Conservation (phyloP, 306 rosid species). For the Rubus idaeus region DNA sequence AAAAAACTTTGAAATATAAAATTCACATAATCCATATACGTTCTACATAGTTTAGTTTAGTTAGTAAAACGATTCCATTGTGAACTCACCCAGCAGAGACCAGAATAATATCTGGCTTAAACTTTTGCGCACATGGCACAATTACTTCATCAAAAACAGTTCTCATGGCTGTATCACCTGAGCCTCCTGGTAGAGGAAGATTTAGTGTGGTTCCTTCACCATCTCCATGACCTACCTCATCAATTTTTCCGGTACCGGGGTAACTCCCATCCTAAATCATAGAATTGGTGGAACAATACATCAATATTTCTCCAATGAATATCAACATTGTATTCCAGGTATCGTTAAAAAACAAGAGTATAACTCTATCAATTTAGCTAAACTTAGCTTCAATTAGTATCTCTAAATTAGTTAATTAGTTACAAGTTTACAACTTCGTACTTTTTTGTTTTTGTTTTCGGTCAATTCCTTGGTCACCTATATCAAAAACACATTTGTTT, state of each 20-base stretch:
- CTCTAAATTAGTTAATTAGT: neutral
- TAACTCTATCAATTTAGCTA: neutral
- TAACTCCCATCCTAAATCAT: constrained; percentile 80
- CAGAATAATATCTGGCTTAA: constrained; percentile 87
- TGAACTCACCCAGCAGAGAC: constrained; percentile 95
- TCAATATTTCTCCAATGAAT: neutral
- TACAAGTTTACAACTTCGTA: neutral
- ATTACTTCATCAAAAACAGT: constrained; percentile 79
- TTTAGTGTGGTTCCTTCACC: constrained; percentile 93
- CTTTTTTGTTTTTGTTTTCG: neutral
- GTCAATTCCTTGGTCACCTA: neutral
- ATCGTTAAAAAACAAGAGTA: neutral
- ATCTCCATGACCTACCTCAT: constrained; percentile 72
- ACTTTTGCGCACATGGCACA: constrained; percentile 84
- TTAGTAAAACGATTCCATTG: neutral
- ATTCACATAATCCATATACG: neutral
- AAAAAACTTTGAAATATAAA: too few relatives aligned
- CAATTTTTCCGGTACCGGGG: constrained; percentile 92
- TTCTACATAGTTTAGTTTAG: neutral
- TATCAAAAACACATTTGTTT: neutral
- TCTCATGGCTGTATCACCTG: constrained; percentile 80
- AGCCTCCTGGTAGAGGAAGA: constrained; percentile 94
- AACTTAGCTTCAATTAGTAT: neutral
- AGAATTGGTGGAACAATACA: neutral
- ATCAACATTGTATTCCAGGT: neutral